These are phyloP conservation scores for Cicer pinnatifidum DNA, from an alignment of 306 rosid genomes.

Conservation along the genomic window DNA sequence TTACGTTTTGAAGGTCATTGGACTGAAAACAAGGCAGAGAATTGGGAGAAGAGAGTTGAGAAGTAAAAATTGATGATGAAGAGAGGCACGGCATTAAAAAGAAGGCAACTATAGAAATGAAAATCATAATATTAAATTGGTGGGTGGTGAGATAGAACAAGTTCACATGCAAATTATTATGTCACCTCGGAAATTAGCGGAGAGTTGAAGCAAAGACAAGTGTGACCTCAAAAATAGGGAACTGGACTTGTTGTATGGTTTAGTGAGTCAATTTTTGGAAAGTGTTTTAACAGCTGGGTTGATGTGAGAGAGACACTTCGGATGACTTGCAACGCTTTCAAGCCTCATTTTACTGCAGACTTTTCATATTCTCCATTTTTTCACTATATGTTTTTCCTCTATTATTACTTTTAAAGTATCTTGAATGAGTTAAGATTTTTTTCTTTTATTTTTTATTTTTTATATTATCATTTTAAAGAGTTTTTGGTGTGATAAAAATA, in stretches of 20 bases:
- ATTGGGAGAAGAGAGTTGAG: neutral
- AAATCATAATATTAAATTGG: no score
- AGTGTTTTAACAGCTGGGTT: conserved; percentile 34
- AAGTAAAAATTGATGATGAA: neutral
- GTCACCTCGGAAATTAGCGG: neutral
- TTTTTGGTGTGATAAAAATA: no score
- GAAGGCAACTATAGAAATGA: neutral
- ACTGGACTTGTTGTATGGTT: neutral
- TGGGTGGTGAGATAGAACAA: neutral
- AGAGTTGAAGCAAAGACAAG: conserved; percentile 27
- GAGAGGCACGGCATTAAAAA: neutral
- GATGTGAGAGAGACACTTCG: conserved; percentile 34
- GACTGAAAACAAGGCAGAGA: neutral
- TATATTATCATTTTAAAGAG: no score
- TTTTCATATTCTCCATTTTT: no score
- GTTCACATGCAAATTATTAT: conserved; percentile 9
- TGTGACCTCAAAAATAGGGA: neutral
- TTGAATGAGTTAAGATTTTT: no score
- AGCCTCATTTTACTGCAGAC: no score
- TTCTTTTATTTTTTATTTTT: no score
- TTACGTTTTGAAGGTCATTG: no score
- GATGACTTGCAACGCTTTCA: neutral
- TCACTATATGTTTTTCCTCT: no score
- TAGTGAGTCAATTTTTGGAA: neutral
- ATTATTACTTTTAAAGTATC: no score